Base-by-base conservation (phyloP, 176 grass and related monocot species). In the Musa troglodytarum region DNA sequence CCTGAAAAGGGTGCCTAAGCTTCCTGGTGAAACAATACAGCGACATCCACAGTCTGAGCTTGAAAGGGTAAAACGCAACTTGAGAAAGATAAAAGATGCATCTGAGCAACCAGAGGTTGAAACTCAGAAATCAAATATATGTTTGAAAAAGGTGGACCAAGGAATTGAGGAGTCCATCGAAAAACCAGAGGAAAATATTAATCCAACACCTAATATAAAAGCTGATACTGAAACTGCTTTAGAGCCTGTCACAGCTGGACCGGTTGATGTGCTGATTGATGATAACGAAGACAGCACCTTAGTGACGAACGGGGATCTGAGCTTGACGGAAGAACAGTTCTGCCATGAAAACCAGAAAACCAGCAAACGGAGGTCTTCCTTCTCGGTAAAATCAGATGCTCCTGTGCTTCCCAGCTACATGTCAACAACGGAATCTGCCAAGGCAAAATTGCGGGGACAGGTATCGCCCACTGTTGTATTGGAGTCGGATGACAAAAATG, bases 51-150 rank as follows among this genome's bases (percentile, higher is more conserved):
- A 90, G 77, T 89, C 86, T 76, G 95, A 98, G 80, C 86, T 98
- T 63, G 95, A 93, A 67, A 93, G 90, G 77, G 95, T 98, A 68
- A 98, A 98, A 77, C 85, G 84, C 29, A 98, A 82, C 69, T 88
- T 98, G 68, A 87, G 91, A 79, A 98, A 91, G 84, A 84, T 79
- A 29, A 78, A 81, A 82, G 92, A 92, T 74, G 87, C 87, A 73
- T n/a, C 77, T 68, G 73, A 80, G 49, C 58, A 26, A 69, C 21
- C 59, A 12, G 79, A 81, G 54, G 54, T 85, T 21, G 89, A 92
- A 75, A 63, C 76, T 68, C 76, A 86, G 58, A 85, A 79, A 74
- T 75, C 56, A 53, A 49, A 65, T 62, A 19, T 72, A 25, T 68
- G 17, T 86, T 75, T 75, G 64, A 62, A 16, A 23, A 81, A 72